These are phyloP conservation scores for Magnusiomyces tetraspermus DNA, from an alignment of 1,139 yeast genomes.

Conservation along the genomic window DNA sequence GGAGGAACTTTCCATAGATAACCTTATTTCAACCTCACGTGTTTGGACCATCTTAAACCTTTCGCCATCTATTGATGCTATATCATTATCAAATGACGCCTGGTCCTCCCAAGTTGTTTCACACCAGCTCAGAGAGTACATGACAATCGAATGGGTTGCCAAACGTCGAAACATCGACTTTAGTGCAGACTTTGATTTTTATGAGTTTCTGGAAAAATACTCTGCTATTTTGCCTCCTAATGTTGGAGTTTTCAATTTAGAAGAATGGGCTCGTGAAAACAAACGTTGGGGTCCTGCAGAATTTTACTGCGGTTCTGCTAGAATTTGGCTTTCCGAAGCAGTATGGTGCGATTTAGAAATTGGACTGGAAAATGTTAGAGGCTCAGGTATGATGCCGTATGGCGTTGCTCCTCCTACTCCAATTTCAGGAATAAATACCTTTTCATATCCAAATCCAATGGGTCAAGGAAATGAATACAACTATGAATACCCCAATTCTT, in stretches of 20 bases:
- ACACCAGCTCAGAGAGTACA: slow-evolving; percentile 31
- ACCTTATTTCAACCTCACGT: slow-evolving; percentile 25
- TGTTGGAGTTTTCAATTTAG: slow-evolving; percentile 26
- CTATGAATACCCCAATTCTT: slow-evolving; percentile 8
- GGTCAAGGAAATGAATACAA: too few relatives aligned
- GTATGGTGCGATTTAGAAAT: slow-evolving; percentile 34
- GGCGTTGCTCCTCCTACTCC: slow-evolving; percentile 5
- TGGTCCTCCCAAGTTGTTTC: slow-evolving; percentile 34
- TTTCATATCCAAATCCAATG: background rate
- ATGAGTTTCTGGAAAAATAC: slow-evolving; percentile 33
- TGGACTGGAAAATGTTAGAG: slow-evolving; percentile 22
- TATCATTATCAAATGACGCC: slow-evolving; percentile 22
- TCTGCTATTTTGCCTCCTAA: slow-evolving; percentile 30
- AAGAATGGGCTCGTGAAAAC: slow-evolving; percentile 32
- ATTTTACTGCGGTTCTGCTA: slow-evolving; percentile 30
- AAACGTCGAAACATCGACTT: slow-evolving; percentile 30
- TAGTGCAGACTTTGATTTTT: slow-evolving; percentile 35
- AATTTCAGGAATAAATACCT: background rate
- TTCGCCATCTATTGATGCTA: slow-evolving; percentile 26
- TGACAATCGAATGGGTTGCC: slow-evolving; percentile 33
- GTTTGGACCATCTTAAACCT: slow-evolving; percentile 32
- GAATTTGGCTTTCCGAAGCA: slow-evolving; percentile 33
- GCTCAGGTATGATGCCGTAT: slow-evolving; percentile 14
- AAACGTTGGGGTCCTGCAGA: slow-evolving; percentile 30
- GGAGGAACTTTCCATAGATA: slow-evolving; percentile 18